Base-by-base conservation (phyloP, 2,329 filamentous ascomycete species). In the Phyllosticta paracitricarpa region DNA sequence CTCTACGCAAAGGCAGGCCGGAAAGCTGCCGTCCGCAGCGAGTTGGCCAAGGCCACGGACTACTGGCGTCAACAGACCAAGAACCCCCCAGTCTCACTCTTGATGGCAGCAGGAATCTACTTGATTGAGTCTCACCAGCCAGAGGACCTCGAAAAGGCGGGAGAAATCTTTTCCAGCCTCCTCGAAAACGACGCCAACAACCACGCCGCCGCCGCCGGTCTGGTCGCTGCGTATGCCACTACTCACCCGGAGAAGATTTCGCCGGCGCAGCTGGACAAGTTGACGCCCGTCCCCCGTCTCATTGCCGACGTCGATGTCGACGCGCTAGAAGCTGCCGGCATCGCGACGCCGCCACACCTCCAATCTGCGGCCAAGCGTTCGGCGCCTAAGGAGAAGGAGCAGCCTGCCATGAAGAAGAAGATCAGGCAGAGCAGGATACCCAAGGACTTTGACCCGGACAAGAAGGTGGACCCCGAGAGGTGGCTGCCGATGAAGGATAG, bases 401-500 rank as follows among this genome's bases (percentile, higher is more conserved):
- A 84, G 69, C 77, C 82, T 62, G 84, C 83, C 69, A 85, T 84
- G 69, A 77, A 82, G 63, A 85, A 84, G 70, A 83, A 82, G 68
- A 78, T 81, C 40, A 77, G 81, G 56, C 80, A 82, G 71, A 82
- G 79, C 61, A 84, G 83, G 67, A 78, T 89, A 68, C 88, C 88
- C 33, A 90, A 89, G 75, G 82, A 86, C 68, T 89, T 84, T 69
- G 89, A 91, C 63, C 83, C 89, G 58, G 84, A 82, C 67, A 95
- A 91, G 79, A 86, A 85, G 65, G 83, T 89, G 35, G 94, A 99
- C 73, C 87, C 91, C 0, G 94, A 99, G 76, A 82, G 94, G 64
- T 99, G 94, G 94, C 76, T 99, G 63, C 93, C 94, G 12, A 79
- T 97, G 69, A 86, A 89, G 58, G 94, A 99, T 72, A 83, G 94